Evolutionary conservation across 2,329 filamentous ascomycete species (phyloP).

Genomic region (Periconia digitata): DNA sequence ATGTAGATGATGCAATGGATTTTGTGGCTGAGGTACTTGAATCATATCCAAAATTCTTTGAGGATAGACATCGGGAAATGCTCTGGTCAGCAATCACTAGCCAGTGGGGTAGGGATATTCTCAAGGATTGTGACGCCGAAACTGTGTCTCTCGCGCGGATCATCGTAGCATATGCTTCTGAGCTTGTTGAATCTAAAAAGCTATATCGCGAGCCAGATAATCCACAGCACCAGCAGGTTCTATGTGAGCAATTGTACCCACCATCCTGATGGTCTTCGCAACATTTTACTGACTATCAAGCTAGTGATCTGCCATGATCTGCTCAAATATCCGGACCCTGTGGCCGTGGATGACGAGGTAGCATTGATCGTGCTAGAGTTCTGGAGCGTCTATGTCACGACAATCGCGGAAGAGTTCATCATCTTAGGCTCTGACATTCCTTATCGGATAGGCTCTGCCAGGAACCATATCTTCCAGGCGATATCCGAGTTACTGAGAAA

Average conservation of each 20-base stretch:
- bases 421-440: constrained; percentile 35
- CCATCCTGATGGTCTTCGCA: not conserved
- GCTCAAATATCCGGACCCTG: constrained; percentile 65
- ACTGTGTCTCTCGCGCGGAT: constrained; percentile 38
- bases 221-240: constrained; percentile 36
- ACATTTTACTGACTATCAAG: constrained; percentile 8
- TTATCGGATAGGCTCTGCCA: constrained; percentile 61
- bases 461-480: constrained; percentile 62
- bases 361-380: constrained; percentile 77
- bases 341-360: constrained; percentile 72
- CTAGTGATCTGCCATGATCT: constrained; percentile 62
- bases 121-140: constrained; percentile 38
- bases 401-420: constrained; percentile 58
- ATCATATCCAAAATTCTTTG: constrained; percentile 38
- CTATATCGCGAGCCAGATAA: constrained; percentile 53
- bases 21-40: constrained; percentile 39
- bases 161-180: constrained; percentile 39
- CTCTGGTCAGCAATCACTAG: constrained; percentile 38
- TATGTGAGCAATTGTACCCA: constrained; percentile 27
- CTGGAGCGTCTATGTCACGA: constrained; percentile 76
- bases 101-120: constrained; percentile 38
- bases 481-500: constrained; percentile 69
- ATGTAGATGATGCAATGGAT: constrained; percentile 50
- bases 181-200: constrained; percentile 33
- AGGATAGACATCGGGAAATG: constrained; percentile 33